Evolutionary conservation across 2,329 filamentous ascomycete genomes (phyloP), one percentile per base, ranked within the genome.

Genomic region (Tetracladium maxilliforme): DNA sequence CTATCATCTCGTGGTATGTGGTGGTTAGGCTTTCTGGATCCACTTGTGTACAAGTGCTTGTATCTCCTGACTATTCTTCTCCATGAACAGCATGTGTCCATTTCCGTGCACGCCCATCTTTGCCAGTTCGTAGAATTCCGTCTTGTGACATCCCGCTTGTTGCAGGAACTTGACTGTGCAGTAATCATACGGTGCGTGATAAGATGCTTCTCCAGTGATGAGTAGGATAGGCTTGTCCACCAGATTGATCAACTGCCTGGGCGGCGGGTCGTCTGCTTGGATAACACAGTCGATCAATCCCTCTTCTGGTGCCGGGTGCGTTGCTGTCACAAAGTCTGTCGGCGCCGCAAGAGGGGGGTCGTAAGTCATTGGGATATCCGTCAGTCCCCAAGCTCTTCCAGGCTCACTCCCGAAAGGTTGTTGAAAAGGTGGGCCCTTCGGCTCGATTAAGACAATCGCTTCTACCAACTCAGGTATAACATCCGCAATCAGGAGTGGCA

Each of bases 301-400:
- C 4, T 35, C 26, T 6, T 30, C 34, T 10, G 29, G 33, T 12
- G 42, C 33, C 22, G 40, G 21, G 26, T 46, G 25, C 13, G 36
- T 16, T 32, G 47, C 25, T 29, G 44, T 45, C 16, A 42, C 31
- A 20, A 60, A 35, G 6, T 57, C 51, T 7, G 34, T 25, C 3
- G 51, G 44, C 30, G 58, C 40, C 0, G 31, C 32, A 7, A 61
- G 49, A 0, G 50, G 37, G 8, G 61, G 62, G 2, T 42, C 42
- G 35, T 63, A 69, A 0, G 49, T 53, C 10, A 70, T 30, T 0
- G 59, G 54, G n/a, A 59, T 50, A 22, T 60, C 50, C 6, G 60
- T 53, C 6, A 68, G 32, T 2, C 61, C 64, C 37, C 50, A 69
- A 1, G 45, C 35, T 3, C 51, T 41, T 4, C 46, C 41, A 2